Base-by-base conservation (phyloP, 345 rosid genomes). In the Brassica juncea region DNA sequence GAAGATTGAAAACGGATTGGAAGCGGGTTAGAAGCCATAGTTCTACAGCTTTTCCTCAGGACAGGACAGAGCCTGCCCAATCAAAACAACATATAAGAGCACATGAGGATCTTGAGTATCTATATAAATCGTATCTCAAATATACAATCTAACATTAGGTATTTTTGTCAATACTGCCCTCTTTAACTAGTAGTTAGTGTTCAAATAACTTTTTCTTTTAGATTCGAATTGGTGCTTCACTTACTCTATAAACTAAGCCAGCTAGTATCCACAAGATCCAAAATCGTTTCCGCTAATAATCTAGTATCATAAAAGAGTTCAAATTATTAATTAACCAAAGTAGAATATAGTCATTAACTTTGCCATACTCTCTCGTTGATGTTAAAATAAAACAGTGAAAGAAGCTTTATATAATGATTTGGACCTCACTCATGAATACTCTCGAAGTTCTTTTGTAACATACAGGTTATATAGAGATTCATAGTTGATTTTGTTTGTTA, bases 61-160 rank as follows among this genome's bases (percentile, higher is more conserved):
- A n/a, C 57, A 49, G 57, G 57, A 49, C 57, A 49, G 57, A 49
- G 57, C 7, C 57, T 49, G 57, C 35, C 37, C 31, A 68, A 34
- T 54, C 14, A 32, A 59, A 32, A 64, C 35, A 60, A 27, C 31
- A 27, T 60, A 65, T 28, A 54, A 16, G 55, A 21, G 28, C 25
- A 54, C 14, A 34, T 21, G 37, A 54, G 58, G 25, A 66, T 54
- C 55, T 54, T 34, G 57, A 39, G 54, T 3, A 68, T 70, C 27
- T 23, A 70, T 32, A 77, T 31, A 44, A 49, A 61, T 62, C 64
- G 30, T 32, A 49, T 77, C 55, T 70, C 27, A 31, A 16, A 10
- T 42, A 61, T 7, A 23, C 8, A 67, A 44, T 44, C 27, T 19
- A 62, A 70, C 55, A 62, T 70, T 77, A 79, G 73, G 82, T 73